Percentiles rank a stretch among this genome's conserved stretches.
phyloP scores from a whole-genome alignment of 2,329 filamentous ascomycete species.

The Xylariaceae sp. region DNA sequence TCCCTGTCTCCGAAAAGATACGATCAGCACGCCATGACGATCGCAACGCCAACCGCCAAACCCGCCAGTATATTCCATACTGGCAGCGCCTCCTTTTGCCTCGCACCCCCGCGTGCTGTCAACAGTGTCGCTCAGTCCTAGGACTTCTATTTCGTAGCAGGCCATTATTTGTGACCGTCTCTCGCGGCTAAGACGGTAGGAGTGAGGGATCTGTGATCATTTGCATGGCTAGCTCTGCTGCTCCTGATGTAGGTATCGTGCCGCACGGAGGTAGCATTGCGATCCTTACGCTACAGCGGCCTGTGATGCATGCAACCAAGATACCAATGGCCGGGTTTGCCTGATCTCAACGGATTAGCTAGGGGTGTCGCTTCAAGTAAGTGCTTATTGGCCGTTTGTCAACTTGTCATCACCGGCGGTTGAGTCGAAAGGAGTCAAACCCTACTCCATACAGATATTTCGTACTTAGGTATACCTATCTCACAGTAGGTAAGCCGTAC shows the following conservation, averaged over 20 bases:
- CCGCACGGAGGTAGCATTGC: neutral
- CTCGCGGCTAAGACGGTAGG: neutral
- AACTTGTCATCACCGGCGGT: neutral
- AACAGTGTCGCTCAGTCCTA: neutral
- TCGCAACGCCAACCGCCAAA: slow-evolving; percentile 9
- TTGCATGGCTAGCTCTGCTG: neutral
- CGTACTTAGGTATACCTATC: too few species aligned
- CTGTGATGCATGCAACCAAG: neutral
- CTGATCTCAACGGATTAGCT: neutral
- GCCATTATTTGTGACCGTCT: neutral
- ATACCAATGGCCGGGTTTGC: neutral
- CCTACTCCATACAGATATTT: too few species aligned
- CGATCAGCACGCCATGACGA: slow-evolving; percentile 14
- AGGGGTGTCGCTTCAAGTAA: neutral
- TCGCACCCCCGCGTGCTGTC: neutral
- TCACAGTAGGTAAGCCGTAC: too few species aligned
- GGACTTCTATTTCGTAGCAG: neutral
- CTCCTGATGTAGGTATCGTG: neutral
- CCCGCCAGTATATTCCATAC: neutral
- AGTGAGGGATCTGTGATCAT: neutral
- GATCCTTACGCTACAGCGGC: neutral
- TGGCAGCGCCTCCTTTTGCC: neutral
- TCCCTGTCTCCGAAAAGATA: neutral
- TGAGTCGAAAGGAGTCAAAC: neutral
- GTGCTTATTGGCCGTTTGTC: neutral